Base-by-base conservation (phyloP, 1,139 yeast species). In the Spencermartinsiella ligniputridi region DNA sequence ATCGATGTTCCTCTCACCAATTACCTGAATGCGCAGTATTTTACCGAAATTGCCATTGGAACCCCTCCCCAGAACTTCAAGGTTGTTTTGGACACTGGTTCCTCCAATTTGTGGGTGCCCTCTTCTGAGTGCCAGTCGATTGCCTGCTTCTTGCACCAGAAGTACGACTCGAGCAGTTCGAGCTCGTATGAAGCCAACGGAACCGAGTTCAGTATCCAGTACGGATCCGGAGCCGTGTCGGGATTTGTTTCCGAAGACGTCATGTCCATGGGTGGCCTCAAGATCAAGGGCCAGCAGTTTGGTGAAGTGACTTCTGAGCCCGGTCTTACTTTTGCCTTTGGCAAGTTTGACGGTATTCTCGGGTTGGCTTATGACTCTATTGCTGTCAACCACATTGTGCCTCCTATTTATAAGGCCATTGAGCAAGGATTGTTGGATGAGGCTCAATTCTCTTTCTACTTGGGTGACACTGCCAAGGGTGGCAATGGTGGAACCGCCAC, bases 241-340 rank as follows among this genome's bases (percentile, higher is more conserved):
- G 40, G 98, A 44, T 90, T 77, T 66, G 81, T 90, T 41, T 89
- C 97, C 37, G 83, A 83, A 63, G 98, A 92, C 64, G 72, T 81
- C 37, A 69, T 92, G 55, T 70, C 76, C 51, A 70, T 92, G 53
- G 97, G 97, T 45, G 96, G 85, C 62, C 78, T 92, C 69, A 70
- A 74, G 44, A 88, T 92, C 61, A 84, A 89, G 52, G 70, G 83
- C 53, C 97, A 90, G 71, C 94, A 83, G 64, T 92, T 92, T 64
- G 97, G 95, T 49, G 98, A 92, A 74, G 92, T 96, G 50, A 92
- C 98, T 49, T 79, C 79, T 55, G 98, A 92, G 72, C 97, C 98
- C 30, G 98, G 98, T 45, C 77, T 92, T 58, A 95, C 97, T 0
- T 92, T 92, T 71, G 97, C 97, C 45, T 92, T 92, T 69, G 98